A percentile compares a stretch with the other conserved stretches of the same genome.
These are phyloP conservation scores for Nicotiana obtusifolia DNA, from an alignment of 257 asterid species.

Conservation along the genomic window DNA sequence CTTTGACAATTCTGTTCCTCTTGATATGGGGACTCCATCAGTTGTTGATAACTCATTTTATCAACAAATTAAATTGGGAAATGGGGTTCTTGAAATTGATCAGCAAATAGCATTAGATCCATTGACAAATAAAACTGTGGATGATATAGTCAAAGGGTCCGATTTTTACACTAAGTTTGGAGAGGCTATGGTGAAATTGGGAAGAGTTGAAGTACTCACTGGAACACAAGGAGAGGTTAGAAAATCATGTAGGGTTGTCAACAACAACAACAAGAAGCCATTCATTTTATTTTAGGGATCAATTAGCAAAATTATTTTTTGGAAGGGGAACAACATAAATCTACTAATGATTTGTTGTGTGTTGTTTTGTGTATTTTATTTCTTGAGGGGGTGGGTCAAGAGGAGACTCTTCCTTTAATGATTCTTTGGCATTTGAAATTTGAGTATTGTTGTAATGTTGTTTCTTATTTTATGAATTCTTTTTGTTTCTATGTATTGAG, in stretches of 20 bases:
- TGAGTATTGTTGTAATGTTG: background rate
- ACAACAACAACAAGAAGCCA: background rate
- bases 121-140: slow-evolving; percentile 31
- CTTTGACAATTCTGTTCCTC: slow-evolving; percentile 26
- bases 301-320: background rate
- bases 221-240: slow-evolving; percentile 47
- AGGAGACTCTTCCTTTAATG: background rate
- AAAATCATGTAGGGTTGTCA: slow-evolving; percentile 13
- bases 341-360: background rate
- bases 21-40: slow-evolving; percentile 35
- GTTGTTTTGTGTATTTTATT: background rate
- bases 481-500: background rate
- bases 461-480: background rate
- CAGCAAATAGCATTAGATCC: slow-evolving; percentile 48
- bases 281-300: background rate
- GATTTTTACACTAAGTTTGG: slow-evolving; percentile 41
- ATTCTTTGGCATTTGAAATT: background rate
- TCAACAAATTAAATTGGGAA: slow-evolving; percentile 25
- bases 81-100: slow-evolving; percentile 54
- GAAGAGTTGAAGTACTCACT: slow-evolving; percentile 41
- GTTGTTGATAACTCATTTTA: slow-evolving; percentile 47
- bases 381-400: background rate
- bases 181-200: slow-evolving; percentile 54
- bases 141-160: slow-evolving; percentile 20
- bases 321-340: background rate